These are phyloP conservation scores for Xanthoconium purpureum DNA, from an alignment of 768 basidiomycete genomes.

Conservation along the genomic window DNA sequence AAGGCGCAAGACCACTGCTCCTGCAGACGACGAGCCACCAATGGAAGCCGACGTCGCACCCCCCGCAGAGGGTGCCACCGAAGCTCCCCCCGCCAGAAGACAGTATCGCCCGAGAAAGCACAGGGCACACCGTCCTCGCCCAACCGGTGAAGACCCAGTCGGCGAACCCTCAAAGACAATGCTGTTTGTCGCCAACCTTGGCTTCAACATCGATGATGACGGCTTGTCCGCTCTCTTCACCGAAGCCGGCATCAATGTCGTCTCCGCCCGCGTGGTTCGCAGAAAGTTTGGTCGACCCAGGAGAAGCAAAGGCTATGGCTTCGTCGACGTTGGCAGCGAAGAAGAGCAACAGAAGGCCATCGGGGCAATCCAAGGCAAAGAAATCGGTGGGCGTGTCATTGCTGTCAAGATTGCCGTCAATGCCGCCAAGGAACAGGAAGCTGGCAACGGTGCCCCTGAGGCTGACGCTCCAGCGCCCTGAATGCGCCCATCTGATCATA, in stretches of 20 bases:
- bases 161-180: conserved; percentile 88
- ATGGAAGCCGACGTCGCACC: conserved; percentile 31
- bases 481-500: conserved; percentile 17
- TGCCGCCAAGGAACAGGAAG: conserved; percentile 59
- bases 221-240: conserved; percentile 80
- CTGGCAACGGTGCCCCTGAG: conserved; percentile 35
- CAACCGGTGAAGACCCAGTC: conserved; percentile 76
- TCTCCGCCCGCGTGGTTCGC: conserved; percentile 86
- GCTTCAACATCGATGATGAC: conserved; percentile 88
- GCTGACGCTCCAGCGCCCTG: conserved; percentile 29
- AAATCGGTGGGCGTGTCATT: conserved; percentile 80
- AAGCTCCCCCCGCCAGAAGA: conserved; percentile 32
- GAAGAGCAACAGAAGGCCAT: conserved; percentile 92
- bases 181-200: conserved; percentile 97
- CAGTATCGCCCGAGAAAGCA: conserved; percentile 57
- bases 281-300: conserved; percentile 79
- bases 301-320: conserved; percentile 95
- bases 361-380: conserved; percentile 79
- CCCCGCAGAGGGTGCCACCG: conserved; percentile 38
- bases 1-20: conserved; percentile 35
- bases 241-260: conserved; percentile 77
- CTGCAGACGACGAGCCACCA: conserved; percentile 32
- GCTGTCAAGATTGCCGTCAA: conserved; percentile 97
- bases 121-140: conserved; percentile 59
- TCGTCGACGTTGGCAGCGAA: conserved; percentile 90